phyloP scores from a whole-genome alignment of 805 yeast species.

The Ogataea dorogensis region DNA sequence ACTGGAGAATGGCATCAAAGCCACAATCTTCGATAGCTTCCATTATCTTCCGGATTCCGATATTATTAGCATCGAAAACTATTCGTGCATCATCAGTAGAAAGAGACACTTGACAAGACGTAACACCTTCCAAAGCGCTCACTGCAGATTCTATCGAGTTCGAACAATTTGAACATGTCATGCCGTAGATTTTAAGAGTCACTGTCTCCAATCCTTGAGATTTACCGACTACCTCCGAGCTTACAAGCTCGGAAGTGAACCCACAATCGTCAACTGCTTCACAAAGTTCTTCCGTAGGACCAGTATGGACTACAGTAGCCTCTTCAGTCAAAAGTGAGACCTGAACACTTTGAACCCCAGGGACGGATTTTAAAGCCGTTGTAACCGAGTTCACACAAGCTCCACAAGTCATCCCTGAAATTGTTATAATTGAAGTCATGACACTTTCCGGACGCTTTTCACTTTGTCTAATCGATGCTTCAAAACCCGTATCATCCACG shows the following conservation, averaged over 20 bases:
- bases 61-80: conserved; percentile 44
- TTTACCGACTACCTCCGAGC: conserved; percentile 29
- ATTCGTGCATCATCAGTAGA: conserved; percentile 55
- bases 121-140: conserved; percentile 46
- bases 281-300: conserved; percentile 42
- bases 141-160: conserved; percentile 49
- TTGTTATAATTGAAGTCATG: conserved; percentile 19
- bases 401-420: conserved; percentile 85
- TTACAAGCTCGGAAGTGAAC: conserved; percentile 46
- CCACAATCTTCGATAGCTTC: conserved; percentile 50
- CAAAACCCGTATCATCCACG: conserved; percentile 76
- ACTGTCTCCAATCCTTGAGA: conserved; percentile 14
- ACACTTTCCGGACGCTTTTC: neutral
- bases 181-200: conserved; percentile 48
- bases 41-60: conserved; percentile 67
- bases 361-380: conserved; percentile 44
- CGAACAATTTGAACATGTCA: conserved; percentile 60
- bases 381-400: conserved; percentile 71
- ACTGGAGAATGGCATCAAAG: conserved; percentile 48
- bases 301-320: conserved; percentile 53
- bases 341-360: conserved; percentile 51
- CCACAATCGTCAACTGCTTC: conserved; percentile 49
- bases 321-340: conserved; percentile 75
- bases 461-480: conserved; percentile 29
- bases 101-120: conserved; percentile 47